Conservation (phyloP, 352 stramenopile species). For the Globisporangium paroecandrum region DNA sequence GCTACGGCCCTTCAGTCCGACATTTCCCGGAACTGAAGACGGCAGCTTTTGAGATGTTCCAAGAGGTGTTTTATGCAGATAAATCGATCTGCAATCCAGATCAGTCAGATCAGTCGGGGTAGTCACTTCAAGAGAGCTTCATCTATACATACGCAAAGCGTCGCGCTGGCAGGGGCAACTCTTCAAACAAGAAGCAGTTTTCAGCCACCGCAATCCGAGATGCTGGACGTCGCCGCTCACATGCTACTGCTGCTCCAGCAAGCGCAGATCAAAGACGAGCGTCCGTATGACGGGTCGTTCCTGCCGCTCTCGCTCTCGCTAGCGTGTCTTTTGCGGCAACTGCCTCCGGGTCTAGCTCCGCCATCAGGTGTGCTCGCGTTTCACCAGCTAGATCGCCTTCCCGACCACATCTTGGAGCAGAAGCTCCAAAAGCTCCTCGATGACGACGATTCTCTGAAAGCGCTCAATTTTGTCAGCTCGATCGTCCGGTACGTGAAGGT, state of each 20-base stretch:
- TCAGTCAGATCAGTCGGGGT: neutral
- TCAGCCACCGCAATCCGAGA: constrained; percentile 2
- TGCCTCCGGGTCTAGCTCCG: constrained; percentile 39
- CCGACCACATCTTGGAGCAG: constrained; percentile 26
- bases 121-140: neutral
- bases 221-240: constrained; percentile 41
- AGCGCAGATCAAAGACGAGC: constrained; percentile 38
- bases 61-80: constrained; percentile 9
- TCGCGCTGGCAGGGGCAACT: neutral
- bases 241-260: constrained; percentile 54
- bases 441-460: constrained; percentile 21
- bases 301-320: constrained; percentile 45
- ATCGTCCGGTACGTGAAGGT: constrained; percentile 41
- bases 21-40: constrained; percentile 7
- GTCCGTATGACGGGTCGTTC: constrained; percentile 42
- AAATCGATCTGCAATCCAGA: neutral
- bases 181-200: neutral
- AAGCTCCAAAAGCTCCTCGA: constrained; percentile 25
- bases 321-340: constrained; percentile 42
- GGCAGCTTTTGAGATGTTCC: constrained; percentile 6
- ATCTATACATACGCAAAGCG: constrained; percentile 1
- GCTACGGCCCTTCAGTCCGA: neutral
- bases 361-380: constrained; percentile 31
- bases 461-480: constrained; percentile 32
- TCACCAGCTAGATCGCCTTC: constrained; percentile 41